These are phyloP conservation scores for Salix purpurea DNA, from an alignment of 345 rosid species.

Conservation along the genomic window DNA sequence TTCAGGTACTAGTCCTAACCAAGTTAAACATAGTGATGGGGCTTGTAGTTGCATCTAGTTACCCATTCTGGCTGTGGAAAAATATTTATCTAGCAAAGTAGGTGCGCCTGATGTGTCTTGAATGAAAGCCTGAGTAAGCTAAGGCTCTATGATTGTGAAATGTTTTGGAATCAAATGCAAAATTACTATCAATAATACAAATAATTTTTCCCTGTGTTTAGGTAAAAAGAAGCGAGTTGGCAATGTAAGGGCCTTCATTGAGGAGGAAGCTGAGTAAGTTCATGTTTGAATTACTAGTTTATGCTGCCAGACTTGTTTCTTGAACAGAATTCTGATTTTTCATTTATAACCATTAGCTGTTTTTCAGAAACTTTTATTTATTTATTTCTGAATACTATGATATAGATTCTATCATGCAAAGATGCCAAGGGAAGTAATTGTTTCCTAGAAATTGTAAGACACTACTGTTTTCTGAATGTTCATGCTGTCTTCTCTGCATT, in stretches of 20 bases:
- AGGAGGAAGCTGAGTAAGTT: slow-evolving; percentile 89
- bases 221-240: slow-evolving; percentile 51
- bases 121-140: neutral
- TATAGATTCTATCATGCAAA: neutral
- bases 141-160: neutral
- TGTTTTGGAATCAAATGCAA: neutral
- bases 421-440: neutral
- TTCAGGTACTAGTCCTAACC: slow-evolving; percentile 17
- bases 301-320: neutral
- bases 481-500: slow-evolving; percentile 7
- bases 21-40: slow-evolving; percentile 42
- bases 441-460: neutral
- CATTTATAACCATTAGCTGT: neutral
- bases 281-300: neutral
- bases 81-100: neutral
- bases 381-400: neutral
- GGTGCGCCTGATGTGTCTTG: neutral
- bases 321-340: neutral
- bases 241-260: slow-evolving; percentile 51
- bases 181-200: slow-evolving; percentile 10
- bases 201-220: slow-evolving; percentile 25
- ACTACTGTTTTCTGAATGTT: neutral
- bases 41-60: slow-evolving; percentile 8
- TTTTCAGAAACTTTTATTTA: neutral
- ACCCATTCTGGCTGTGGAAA: neutral